Evolutionary conservation across 2,329 filamentous ascomycete genomes (phyloP), one percentile per base, ranked within the genome.

Genomic region (Gliomastix tumulicola): DNA sequence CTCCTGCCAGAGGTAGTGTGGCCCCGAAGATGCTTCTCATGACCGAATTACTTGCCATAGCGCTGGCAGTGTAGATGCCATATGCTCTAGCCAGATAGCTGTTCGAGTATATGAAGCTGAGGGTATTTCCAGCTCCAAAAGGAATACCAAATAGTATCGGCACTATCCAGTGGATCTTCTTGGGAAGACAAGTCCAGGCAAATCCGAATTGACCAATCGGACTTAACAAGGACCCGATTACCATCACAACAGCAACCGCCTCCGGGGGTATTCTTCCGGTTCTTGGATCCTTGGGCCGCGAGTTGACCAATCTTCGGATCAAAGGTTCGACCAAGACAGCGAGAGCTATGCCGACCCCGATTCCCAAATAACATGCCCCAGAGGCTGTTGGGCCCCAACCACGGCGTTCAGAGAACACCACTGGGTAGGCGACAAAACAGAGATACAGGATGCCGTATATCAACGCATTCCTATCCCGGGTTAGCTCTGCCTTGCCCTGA

Each of bases 361-460:
- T 67, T n/a, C 75, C 89, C 6, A 82, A 50, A 57, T 94, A 96
- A 2, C 86, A 75, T 3, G 96, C 73, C 1, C 89, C 88, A 0
- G 81, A 78, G 25, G 84, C 60, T 2, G 84, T 80, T 0, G 82
- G 68, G 3, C 69, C 70, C 89, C 88, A 96, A 42, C 86, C 86
- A 15, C 89, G 82, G 40, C 74, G 55, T 28, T 82, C 66, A 10
- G 71, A 68, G 59, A 92, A 94, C 40, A 94, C 83, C 40, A 94
- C 83, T 0, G 88, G 88, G 55, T 94, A 94, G 11, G 86, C 87
- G n/a, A 94, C 82, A 63, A 95, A 95, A 60, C 87, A 94, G 21
- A 95, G 77, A 51, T 92, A 92, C 2, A 96, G 68, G 28, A 94
- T 88, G 16, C 80, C 85, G 56, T 95, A 95, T 23, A 94, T 77